These are phyloP conservation scores for Pseudogymnoascus sp. DNA, from an alignment of 2,329 filamentous ascomycete genomes.

Conservation along the genomic window DNA sequence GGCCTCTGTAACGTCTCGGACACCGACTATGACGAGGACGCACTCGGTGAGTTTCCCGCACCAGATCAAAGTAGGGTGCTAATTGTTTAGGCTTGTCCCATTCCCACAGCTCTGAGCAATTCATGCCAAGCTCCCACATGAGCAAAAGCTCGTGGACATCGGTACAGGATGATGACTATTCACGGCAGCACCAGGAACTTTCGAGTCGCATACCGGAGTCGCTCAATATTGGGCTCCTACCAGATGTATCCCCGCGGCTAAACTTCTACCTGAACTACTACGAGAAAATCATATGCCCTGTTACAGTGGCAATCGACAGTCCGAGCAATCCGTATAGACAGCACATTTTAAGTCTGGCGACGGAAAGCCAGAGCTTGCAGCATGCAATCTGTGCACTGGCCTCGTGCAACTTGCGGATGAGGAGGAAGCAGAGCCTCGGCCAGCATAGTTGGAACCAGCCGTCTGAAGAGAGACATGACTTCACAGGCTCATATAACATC, in stretches of 20 bases:
- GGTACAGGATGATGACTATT: constrained; percentile 25
- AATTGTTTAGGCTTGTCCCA: background rate
- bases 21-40: constrained; percentile 32
- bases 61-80: background rate
- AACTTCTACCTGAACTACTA: constrained; percentile 91
- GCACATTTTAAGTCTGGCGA: constrained; percentile 71
- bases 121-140: background rate
- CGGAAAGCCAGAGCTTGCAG: constrained; percentile 73
- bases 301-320: constrained; percentile 84
- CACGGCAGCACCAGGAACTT: background rate
- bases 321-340: constrained; percentile 78
- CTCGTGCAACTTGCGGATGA: constrained; percentile 85
- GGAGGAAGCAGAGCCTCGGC: constrained; percentile 57
- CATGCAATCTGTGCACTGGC: constrained; percentile 86
- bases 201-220: background rate
- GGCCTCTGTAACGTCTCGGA: constrained; percentile 16
- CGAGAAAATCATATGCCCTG: constrained; percentile 82
- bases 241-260: constrained; percentile 66
- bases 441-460: constrained; percentile 39
- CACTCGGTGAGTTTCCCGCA: constrained; percentile 30
- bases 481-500: constrained; percentile 9
- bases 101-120: background rate
- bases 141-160: constrained; percentile 21
- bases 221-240: constrained; percentile 24
- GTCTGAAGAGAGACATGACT: constrained; percentile 27